These are phyloP conservation scores for Fistulina hepatica DNA, from an alignment of 1,284 basidiomycete species.

Conservation along the genomic window DNA sequence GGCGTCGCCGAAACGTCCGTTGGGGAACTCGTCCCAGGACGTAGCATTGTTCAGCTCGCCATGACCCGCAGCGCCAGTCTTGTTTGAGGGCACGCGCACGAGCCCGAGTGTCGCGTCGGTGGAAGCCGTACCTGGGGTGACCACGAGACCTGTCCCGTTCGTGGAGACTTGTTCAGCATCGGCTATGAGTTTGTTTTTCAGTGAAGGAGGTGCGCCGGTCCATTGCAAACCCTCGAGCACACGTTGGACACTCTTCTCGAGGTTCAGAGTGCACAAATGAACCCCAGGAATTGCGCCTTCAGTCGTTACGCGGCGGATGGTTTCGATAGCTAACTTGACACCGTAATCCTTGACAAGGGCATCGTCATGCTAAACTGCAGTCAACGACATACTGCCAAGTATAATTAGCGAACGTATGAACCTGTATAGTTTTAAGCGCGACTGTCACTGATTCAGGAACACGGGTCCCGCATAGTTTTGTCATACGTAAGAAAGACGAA, in stretches of 20 bases:
- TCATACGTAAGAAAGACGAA: conserved; percentile 83
- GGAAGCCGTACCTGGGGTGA: conserved; percentile 53
- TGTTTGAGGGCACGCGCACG: conserved; percentile 27
- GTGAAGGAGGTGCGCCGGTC: conserved; percentile 32
- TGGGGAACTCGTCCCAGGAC: conserved; percentile 98
- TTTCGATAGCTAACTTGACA: conserved; percentile 65
- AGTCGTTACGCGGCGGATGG: conserved; percentile 48
- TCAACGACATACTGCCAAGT: conserved; percentile 8
- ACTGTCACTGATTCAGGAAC: conserved; percentile 66
- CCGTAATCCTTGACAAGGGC: conserved; percentile 88
- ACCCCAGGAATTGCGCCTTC: conserved; percentile 69
- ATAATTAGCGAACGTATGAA: conserved; percentile 28
- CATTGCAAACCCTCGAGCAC: conserved; percentile 76
- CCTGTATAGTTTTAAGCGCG: conserved; percentile 71
- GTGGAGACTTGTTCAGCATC: conserved; percentile 21
- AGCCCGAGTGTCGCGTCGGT: conserved; percentile 43
- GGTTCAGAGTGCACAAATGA: conserved; percentile 95
- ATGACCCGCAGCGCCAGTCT: conserved; percentile 42
- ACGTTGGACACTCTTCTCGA: conserved; percentile 92
- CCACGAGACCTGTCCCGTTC: conserved; percentile 28
- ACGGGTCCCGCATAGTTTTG: conserved; percentile 77
- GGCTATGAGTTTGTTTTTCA: conserved; percentile 56
- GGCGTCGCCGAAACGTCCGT: conserved; percentile 97
- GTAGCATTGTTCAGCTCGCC: conserved; percentile 67
- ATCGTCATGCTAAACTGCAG: conserved; percentile 64